Percentiles rank a stretch among this genome's conserved stretches.
These are phyloP conservation scores for Astragalus membranaceus DNA, from an alignment of 306 rosid species.

Conservation along the genomic window DNA sequence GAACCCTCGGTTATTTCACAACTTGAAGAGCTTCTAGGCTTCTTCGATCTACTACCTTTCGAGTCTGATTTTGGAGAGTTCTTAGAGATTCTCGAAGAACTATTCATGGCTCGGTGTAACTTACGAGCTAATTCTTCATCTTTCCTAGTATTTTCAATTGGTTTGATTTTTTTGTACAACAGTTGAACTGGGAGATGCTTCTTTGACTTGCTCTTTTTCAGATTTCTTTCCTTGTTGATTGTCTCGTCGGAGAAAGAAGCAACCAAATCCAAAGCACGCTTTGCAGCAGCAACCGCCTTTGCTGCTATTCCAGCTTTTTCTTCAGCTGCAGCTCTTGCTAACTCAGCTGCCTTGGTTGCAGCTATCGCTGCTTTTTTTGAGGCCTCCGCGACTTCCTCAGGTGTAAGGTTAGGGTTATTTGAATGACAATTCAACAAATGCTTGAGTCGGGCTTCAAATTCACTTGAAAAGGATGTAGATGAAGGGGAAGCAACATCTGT, in stretches of 20 bases:
- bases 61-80: constrained; percentile 58
- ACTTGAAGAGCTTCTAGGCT: constrained; percentile 53
- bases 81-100: constrained; percentile 83
- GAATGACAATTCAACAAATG: constrained; percentile 60
- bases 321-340: constrained; percentile 77
- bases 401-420: constrained; percentile 51
- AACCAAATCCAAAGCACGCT: constrained; percentile 79
- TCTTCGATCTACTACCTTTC: constrained; percentile 62
- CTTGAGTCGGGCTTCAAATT: constrained; percentile 57
- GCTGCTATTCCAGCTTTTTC: constrained; percentile 82
- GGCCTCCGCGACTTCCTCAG: constrained; percentile 63
- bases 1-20: constrained; percentile 46
- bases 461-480: constrained; percentile 38
- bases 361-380: constrained; percentile 54
- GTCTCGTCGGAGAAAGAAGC: constrained; percentile 76
- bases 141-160: constrained; percentile 61
- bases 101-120: constrained; percentile 83
- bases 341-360: constrained; percentile 70
- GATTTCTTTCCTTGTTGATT: constrained; percentile 44
- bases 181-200: constrained; percentile 94
- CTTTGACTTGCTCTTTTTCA: constrained; percentile 73
- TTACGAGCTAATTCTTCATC: constrained; percentile 91
- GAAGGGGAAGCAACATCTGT: constrained; percentile 49
- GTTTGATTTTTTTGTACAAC: constrained; percentile 82
- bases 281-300: constrained; percentile 80